Base-by-base conservation (phyloP, 2,329 filamentous ascomycete genomes). In the Gaeumannomyces tritici region DNA sequence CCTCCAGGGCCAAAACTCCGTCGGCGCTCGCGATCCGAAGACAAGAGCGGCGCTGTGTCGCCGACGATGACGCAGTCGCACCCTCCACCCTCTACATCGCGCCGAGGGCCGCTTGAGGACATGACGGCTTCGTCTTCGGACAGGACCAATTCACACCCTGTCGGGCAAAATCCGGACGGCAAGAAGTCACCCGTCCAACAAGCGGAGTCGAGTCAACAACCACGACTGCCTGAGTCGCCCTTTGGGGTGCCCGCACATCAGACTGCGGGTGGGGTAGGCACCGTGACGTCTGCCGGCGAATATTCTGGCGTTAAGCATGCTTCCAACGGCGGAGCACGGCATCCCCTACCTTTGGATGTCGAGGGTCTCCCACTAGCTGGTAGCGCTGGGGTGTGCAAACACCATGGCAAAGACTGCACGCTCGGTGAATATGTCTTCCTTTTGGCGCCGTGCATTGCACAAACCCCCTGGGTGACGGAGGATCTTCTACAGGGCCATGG, bases 401-500 rank as follows among this genome's bases (percentile, higher is more conserved):
- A 60, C 42, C 59, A 60, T 27, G 59, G 59, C 59, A 60, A 60
- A 29, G 62, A 69, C 11, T 83, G 81, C 63, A 67, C 70, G 1
- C 67, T 84, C 27, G 66, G 68, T 0, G 70, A 69, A 21, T 72
- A 66, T 47, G 68, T 70, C 0, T 66, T 83, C 35, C 64, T 83
- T 1, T 68, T 83, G 2, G 73, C 78, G 0, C 75, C 76, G 0
- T 77, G 73, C 60, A 74, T 82, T 21, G 68, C 76, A 15, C 63
- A 68, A 2, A 72, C 72, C 12, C 71, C 71, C 0, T 71, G 71
- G 65, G 67, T 79, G 7, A 73, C 73, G 0, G 72, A 76, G 1
- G 68, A 72, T 27, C 68, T 83, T 0, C 69, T 83, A 1, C 64
- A 65, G 1, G 67, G 67, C 0, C 82, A 84, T 55, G 80, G 79